Base-by-base conservation (phyloP, 208 protist species). In the Wallacemonas sp. region DNA sequence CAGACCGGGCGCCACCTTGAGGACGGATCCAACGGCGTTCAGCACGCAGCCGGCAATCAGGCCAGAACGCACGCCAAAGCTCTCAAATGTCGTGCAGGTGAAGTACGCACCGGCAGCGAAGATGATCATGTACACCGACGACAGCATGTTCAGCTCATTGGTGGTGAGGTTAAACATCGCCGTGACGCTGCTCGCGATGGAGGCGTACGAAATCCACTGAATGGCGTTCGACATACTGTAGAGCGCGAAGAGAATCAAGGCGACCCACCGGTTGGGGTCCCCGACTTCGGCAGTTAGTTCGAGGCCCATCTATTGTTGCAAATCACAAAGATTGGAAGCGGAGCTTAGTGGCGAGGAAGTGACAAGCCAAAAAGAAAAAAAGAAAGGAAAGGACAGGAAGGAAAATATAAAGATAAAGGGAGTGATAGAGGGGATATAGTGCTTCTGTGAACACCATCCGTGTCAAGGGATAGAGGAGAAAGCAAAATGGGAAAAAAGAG, bases 91-190 rank as follows among this genome's bases (percentile, higher is more conserved):
- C 18, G 84, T 86, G 57, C 80, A 87, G 25, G 80, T 87, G 32
- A 90, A 84, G 65, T 82, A 83, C 0, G 70, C 80, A 12, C 84
- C 84, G 20, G 67, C 64, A 8, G 73, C 85, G 38, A 85, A 88
- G 23, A 91, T 64, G 39, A 92, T 87, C 86, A 92, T 92, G 71
- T 89, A 92, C 14, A 92, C 77, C n/a, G 78, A 84, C 4, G 82
- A 89, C 33, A 92, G 73, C 72, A 82, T 66, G 67, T 92, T 89
- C 44, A 92, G 61, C 82, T 92, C 29, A 32, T 70, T 76, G 1
- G 82, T 87, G 20, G 72, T 77, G 18, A 89, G 59, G 36, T 74
- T 4, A 55, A 92, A 92, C 49, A 83, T 82, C 8, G 63, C 54
- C 2, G 54, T 23, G 0, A 67, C 63, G 26, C 52, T 61, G 25